Evolutionary conservation across 345 rosid species (phyloP), one percentile per base, ranked within the genome.

Genomic region (Lagerstroemia speciosa): DNA sequence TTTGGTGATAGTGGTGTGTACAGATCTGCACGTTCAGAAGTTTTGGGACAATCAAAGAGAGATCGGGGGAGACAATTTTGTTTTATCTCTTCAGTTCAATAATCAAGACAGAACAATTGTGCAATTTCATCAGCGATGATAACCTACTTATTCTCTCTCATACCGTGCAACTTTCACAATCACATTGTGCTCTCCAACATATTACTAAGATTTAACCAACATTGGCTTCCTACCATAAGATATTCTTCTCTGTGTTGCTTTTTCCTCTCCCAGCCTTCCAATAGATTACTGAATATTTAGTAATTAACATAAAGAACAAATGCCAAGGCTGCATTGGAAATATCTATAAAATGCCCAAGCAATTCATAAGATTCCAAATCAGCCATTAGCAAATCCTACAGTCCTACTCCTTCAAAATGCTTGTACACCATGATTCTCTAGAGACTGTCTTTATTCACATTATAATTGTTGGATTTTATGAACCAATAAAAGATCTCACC

Each of bases 1-100:
- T 69, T 87, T 3, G 90, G 93, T 38, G 93, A 87, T 65, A 87
- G 76, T 24, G 92, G 89, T 0, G 88, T 79, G 67, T 83, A 87
- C 8, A 85, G 78, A 82, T 87, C 89, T 85, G 89, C 87, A 78
- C 40, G n/a, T 38, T 29, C 9, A 17, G 31, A 40, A 33, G 31
- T 11, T 14, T 57, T 57, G 33, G 29, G 62, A 29, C 19, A 12
- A 29, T 26, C 6, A 57, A 20, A 48, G 62, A 57, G 12, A 24
- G 26, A 57, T 41, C 9, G 46, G 46, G 46, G 14, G 17, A 14
- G 9, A 11, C 2, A 29, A 57, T 57, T 26, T 29, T 19, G 2
- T 57, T 26, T 52, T 52, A 2, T 52, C 14, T 46, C 29, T 57
- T 29, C 0, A 24, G 33, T 57, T 8, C 10, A 2, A 41, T 57